These are phyloP conservation scores for Otatea glauca DNA, from an alignment of 176 grass and related monocot genomes.

Conservation along the genomic window DNA sequence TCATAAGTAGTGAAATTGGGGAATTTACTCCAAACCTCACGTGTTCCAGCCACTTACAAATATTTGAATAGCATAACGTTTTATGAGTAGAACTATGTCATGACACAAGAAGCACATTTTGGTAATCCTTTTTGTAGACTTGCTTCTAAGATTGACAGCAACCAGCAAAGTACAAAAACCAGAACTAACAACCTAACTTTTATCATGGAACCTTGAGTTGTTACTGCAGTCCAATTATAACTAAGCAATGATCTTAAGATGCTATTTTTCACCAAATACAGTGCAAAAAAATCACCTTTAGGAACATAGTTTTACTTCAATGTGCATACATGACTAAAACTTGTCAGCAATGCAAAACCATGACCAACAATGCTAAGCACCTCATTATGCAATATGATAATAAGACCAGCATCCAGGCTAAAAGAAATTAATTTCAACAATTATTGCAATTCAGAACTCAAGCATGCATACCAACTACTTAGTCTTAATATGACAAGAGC, in stretches of 20 bases:
- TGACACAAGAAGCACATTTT: slow-evolving; percentile 25
- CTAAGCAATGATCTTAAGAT: not conserved
- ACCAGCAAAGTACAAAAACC: not conserved
- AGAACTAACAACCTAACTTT: slow-evolving; percentile 19
- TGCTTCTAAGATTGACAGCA: slow-evolving; percentile 13
- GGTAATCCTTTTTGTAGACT: slow-evolving; percentile 13
- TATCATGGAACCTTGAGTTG: not conserved
- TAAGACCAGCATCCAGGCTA: not conserved
- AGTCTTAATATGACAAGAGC: not conserved
- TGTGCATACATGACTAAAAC: not conserved
- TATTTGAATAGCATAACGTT: slow-evolving; percentile 19
- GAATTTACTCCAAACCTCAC: not conserved
- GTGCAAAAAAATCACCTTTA: not conserved
- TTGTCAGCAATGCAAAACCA: slow-evolving; percentile 7
- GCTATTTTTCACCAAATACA: not conserved
- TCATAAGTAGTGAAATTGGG: slow-evolving; percentile 6
- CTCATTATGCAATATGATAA: not conserved
- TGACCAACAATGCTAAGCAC: slow-evolving; percentile 18
- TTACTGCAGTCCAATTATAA: not conserved
- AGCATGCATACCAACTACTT: slow-evolving; percentile 22
- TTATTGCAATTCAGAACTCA: slow-evolving; percentile 8
- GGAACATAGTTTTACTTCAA: not conserved
- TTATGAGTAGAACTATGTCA: slow-evolving; percentile 24
- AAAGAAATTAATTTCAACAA: slow-evolving; percentile 15
- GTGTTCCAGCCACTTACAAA: not conserved